Conservation (phyloP, 768 basidiomycete genomes). For the Leccinum olivaceopallidum region DNA sequence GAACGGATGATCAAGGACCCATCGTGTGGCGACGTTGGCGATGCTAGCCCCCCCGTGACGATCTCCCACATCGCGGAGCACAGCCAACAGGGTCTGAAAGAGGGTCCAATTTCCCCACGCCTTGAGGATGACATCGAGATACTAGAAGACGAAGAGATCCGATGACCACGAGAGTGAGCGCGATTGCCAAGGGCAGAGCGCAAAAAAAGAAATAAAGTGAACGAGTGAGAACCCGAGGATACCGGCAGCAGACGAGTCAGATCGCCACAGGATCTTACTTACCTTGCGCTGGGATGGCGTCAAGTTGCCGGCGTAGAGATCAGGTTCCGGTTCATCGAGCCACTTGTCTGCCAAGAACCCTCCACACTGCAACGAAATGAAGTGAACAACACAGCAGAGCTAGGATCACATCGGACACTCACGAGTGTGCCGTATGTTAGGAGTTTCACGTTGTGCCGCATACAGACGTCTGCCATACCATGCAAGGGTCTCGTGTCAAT, state of each 20-base stretch:
- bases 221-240: neutral
- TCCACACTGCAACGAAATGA: conserved; percentile 57
- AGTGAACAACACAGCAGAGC: conserved; percentile 5
- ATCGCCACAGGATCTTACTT: conserved; percentile 12
- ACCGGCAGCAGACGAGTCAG: neutral
- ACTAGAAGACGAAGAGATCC: conserved; percentile 43
- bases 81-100: conserved; percentile 64
- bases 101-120: conserved; percentile 80
- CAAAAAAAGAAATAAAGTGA: neutral
- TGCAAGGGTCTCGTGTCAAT: conserved; percentile 78
- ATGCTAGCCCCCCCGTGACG: conserved; percentile 66
- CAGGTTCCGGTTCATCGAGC: conserved; percentile 67
- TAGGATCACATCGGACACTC: conserved; percentile 25
- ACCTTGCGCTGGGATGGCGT: conserved; percentile 87
- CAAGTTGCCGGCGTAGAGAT: conserved; percentile 63
- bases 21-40: conserved; percentile 77
- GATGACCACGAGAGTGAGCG: neutral
- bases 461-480: conserved; percentile 76
- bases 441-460: conserved; percentile 69
- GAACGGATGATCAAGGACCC: conserved; percentile 77
- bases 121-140: conserved; percentile 78
- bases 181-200: neutral
- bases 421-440: conserved; percentile 84
- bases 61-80: conserved; percentile 65
- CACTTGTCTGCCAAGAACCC: conserved; percentile 80